Conservation (phyloP, 805 yeast species). For the Starmerella floricola region DNA sequence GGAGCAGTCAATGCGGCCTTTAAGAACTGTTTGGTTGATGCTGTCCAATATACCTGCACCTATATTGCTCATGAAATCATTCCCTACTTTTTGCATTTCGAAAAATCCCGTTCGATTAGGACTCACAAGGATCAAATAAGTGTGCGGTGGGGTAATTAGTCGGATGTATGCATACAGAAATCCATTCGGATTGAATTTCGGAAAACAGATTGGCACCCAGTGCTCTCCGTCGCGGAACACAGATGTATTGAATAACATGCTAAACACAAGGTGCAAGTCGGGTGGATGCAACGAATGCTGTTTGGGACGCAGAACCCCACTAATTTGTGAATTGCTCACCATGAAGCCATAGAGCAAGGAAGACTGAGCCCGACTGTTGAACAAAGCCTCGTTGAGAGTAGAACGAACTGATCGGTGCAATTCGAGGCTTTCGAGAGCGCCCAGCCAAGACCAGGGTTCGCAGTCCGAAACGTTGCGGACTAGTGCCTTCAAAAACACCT, state of each 20-base stretch:
- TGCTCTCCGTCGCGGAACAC: constrained; percentile 49
- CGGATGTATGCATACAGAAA: constrained; percentile 73
- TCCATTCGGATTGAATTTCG: constrained; percentile 79
- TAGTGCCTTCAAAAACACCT: constrained; percentile 57
- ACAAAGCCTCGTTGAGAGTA: constrained; percentile 44
- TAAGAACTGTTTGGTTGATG: constrained; percentile 23
- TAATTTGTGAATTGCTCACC: constrained; percentile 50
- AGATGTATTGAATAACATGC: constrained; percentile 52
- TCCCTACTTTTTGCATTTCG: constrained; percentile 53
- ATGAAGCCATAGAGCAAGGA: constrained; percentile 66
- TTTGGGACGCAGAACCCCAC: constrained; percentile 62
- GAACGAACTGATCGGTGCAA: constrained; percentile 47
- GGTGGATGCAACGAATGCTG: constrained; percentile 69
- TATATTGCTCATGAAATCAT: constrained; percentile 34
- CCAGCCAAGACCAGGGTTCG: constrained; percentile 49
- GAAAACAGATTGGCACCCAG: constrained; percentile 90
- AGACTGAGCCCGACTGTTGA: constrained; percentile 36
- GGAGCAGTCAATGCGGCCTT: constrained; percentile 9
- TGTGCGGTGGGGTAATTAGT: constrained; percentile 34
- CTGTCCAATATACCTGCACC: constrained; percentile 32
- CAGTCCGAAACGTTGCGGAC: constrained; percentile 41
- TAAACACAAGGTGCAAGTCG: constrained; percentile 64
- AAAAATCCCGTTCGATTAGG: constrained; percentile 71
- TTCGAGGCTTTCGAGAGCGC: constrained; percentile 53
- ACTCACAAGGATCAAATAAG: constrained; percentile 40